Evolutionary conservation across 2,329 filamentous ascomycete genomes (phyloP).

Genomic region (Knufia fluminis): DNA sequence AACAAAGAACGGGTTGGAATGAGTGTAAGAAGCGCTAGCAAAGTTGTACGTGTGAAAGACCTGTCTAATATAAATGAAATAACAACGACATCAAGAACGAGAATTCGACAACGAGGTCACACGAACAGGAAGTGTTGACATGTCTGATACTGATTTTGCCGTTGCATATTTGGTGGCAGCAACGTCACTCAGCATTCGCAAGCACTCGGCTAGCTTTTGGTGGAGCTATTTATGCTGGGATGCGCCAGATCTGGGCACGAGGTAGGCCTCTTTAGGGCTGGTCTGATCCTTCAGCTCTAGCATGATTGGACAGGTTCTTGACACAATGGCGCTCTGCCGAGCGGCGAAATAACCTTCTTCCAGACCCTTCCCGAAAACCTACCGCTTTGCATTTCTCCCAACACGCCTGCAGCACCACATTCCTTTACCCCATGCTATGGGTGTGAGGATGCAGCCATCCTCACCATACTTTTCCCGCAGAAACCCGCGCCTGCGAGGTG

Average conservation of each 20-base stretch:
- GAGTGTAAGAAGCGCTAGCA: background rate
- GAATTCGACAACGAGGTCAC: background rate
- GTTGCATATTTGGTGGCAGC: background rate
- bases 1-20: background rate
- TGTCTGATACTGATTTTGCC: background rate
- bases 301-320: conserved; percentile 1
- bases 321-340: no score
- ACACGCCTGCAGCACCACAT: background rate
- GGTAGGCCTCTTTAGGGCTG: background rate
- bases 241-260: background rate
- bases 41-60: background rate
- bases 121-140: background rate
- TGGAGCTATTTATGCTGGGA: background rate
- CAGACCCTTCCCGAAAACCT: background rate
- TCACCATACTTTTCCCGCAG: no score
- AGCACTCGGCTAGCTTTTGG: background rate
- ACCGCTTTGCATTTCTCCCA: background rate
- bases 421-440: background rate
- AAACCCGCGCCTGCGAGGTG: no score
- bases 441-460: no score
- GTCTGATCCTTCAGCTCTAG: background rate
- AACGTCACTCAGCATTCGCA: background rate
- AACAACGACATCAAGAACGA: background rate
- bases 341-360: background rate
- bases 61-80: background rate